Conservation (phyloP, 768 basidiomycete genomes). For the Suillus ampliporus region DNA sequence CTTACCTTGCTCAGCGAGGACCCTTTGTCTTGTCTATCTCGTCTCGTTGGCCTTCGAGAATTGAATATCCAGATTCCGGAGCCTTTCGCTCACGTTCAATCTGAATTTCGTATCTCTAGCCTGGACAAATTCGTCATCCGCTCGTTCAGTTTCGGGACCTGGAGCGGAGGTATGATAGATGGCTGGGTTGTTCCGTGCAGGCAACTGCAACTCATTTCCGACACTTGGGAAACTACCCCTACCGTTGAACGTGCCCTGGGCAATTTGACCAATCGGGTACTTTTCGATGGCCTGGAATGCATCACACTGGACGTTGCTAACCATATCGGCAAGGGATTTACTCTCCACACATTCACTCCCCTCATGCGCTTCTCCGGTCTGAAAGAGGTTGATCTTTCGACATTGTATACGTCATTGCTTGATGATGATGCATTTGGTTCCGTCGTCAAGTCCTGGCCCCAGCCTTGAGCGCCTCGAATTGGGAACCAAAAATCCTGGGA, state of each 20-base stretch:
- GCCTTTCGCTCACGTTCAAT: background rate
- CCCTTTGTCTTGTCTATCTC: background rate
- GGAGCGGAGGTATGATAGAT: background rate
- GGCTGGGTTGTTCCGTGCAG: background rate
- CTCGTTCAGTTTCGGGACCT: background rate
- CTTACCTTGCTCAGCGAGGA: background rate
- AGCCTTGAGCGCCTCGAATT: background rate
- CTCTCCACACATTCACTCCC: background rate
- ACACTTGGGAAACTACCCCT: background rate
- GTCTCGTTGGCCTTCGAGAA: background rate
- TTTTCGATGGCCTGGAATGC: background rate
- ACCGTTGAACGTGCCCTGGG: background rate
- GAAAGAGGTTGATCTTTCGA: background rate
- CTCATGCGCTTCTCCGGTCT: background rate
- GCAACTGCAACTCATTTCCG: background rate
- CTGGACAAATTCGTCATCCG: background rate
- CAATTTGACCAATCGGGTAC: background rate
- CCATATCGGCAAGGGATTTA: background rate
- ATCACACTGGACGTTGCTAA: background rate
- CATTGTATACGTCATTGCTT: background rate
- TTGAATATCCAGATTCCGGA: background rate
- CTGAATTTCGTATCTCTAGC: background rate
- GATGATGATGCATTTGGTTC: background rate
- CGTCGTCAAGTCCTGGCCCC: background rate
- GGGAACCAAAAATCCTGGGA: background rate